phyloP scores from a whole-genome alignment of 805 yeast genomes.

The Lipomyces yamadae region DNA sequence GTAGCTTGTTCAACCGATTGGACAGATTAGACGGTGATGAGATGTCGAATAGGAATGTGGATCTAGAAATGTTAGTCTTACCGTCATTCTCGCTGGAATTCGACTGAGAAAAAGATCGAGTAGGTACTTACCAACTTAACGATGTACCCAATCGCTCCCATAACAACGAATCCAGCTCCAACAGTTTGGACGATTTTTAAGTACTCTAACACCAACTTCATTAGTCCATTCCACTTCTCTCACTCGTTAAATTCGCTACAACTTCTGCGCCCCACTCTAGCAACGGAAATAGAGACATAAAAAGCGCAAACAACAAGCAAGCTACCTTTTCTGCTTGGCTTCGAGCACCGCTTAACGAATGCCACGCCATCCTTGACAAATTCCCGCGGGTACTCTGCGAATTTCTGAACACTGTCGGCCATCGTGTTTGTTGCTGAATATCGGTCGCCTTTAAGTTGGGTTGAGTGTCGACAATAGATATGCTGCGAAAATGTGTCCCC shows the following conservation, averaged over 20 bases:
- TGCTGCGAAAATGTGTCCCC: background rate
- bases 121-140: conserved; percentile 69
- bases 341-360: conserved; percentile 87
- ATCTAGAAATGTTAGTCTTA: conserved; percentile 23
- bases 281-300: conserved; percentile 4
- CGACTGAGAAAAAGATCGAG: background rate
- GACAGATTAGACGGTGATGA: conserved; percentile 34
- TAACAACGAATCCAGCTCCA: conserved; percentile 94
- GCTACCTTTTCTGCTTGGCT: conserved; percentile 79
- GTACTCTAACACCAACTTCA: conserved; percentile 59
- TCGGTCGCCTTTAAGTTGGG: background rate
- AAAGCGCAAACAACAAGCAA: background rate
- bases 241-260: background rate
- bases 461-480: background rate
- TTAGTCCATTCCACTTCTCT: conserved; percentile 5
- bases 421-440: conserved; percentile 12
- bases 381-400: conserved; percentile 86
- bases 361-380: conserved; percentile 90
- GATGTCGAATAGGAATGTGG: conserved; percentile 39
- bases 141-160: conserved; percentile 96
- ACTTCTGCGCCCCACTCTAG: background rate
- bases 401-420: conserved; percentile 55
- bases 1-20: background rate
- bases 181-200: conserved; percentile 89
- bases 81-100: background rate